These are phyloP conservation scores for Medicago lupulina DNA, from an alignment of 306 rosid genomes.

Conservation along the genomic window DNA sequence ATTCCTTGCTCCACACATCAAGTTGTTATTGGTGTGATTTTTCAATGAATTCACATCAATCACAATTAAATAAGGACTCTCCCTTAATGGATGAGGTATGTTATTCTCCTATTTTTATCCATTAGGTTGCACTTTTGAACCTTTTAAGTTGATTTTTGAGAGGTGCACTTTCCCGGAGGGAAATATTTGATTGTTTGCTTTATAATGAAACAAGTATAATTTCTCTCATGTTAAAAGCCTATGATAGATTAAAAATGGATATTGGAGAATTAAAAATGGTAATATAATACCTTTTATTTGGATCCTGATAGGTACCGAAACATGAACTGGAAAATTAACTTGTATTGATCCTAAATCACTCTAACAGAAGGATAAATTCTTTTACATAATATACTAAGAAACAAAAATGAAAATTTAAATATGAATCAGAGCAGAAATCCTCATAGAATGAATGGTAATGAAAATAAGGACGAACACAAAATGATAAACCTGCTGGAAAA, in stretches of 20 bases:
- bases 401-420: background rate
- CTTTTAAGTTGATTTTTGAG: slow-evolving; percentile 8
- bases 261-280: background rate
- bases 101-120: slow-evolving; percentile 2
- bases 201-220: background rate
- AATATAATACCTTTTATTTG: background rate
- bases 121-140: background rate
- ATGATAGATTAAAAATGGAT: slow-evolving; percentile 6
- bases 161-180: slow-evolving; percentile 7
- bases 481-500: background rate
- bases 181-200: background rate
- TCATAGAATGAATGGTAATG: background rate
- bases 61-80: slow-evolving; percentile 75
- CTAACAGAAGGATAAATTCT: background rate
- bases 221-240: slow-evolving; percentile 9
- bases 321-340: no score
- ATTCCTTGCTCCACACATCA: no score
- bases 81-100: slow-evolving; percentile 83
- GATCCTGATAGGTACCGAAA: no score
- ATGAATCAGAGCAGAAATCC: background rate
- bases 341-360: background rate
- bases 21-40: no score
- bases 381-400: background rate
- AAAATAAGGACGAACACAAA: background rate
- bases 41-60: no score